Base-by-base conservation (phyloP, 495 filamentous ascomycete genomes). In the Penicillium canescens region DNA sequence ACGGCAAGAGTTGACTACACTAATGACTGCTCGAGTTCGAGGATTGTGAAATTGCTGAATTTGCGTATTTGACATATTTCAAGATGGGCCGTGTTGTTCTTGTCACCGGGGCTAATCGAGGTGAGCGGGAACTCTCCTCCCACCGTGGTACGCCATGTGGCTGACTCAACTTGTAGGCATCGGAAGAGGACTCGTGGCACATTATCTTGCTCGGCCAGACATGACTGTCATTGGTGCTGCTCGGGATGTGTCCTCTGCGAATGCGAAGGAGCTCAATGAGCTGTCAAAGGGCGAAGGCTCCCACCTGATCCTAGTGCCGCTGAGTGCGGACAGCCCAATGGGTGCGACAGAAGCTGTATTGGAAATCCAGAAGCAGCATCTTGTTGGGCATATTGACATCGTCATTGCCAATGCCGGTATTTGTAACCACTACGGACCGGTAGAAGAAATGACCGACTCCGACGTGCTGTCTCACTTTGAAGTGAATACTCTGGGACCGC, bases 321-420 rank as follows among this genome's bases (percentile, higher is more conserved):
- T 78, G 16, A 68, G 69, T 23, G n/a, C n/a, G n/a, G n/a, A n/a
- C n/a, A n/a, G n/a, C n/a, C n/a, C 60, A 14, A 52, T 62, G 5
- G 62, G 51, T 35, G 59, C 75, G 48, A 50, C 18, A 5, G 39
- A 59, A 2, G 53, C 56, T 1, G 26, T 38, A 1, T 42, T 11
- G 11, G 13, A 37, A 44, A 14, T 63, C 13, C 44, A 52, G 18
- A 52, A 20, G 13, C 40, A 57, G 36, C 56, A 63, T 39, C 20
- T 20, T 5, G 48, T 63, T 36, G 28, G n/a, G 2, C 49, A 63
- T 18, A 54, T 83, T 36, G 77, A 83, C 57, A 56, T 76, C 7
- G 72, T 81, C 20, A 66, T 82, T 35, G 73, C 78, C 44, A 82
- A 81, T 52, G 78, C 80, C 1, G 78, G 75, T 3, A 59, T 72